Conservation (phyloP, 73 alveolate genomes). For the Paramecium primaurelia region DNA sequence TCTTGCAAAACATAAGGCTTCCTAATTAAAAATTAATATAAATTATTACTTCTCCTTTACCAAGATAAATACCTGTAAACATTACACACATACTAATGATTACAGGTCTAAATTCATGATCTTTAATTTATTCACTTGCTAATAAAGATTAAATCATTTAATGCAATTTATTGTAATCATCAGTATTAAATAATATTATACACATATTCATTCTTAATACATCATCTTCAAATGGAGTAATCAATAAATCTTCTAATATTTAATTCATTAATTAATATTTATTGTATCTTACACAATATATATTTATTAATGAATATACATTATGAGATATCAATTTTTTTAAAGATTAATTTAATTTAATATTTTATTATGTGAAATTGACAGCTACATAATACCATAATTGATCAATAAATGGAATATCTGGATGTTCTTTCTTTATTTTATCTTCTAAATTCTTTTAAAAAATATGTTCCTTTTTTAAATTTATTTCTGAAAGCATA, state of each 20-base stretch:
- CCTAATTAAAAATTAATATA: neutral
- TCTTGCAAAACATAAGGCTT: slow-evolving; percentile 45
- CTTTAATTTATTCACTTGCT: neutral
- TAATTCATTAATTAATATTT: neutral
- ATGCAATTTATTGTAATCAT: slow-evolving; percentile 6
- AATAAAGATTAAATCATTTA: neutral
- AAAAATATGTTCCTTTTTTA: slow-evolving; percentile 9
- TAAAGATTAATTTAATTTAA: slow-evolving; percentile 1
- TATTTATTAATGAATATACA: slow-evolving; percentile 21
- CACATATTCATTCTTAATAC: slow-evolving; percentile 44
- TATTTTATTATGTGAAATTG: slow-evolving; percentile 21
- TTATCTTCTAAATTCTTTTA: neutral
- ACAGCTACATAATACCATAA: slow-evolving; percentile 4
- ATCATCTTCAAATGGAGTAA: slow-evolving; percentile 43
- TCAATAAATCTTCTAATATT: neutral
- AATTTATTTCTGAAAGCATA: neutral
- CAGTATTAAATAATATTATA: neutral
- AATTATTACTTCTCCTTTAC: slow-evolving; percentile 19
- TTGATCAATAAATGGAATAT: slow-evolving; percentile 10
- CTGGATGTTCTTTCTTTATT: neutral
- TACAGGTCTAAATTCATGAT: slow-evolving; percentile 39
- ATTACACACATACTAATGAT: slow-evolving; percentile 14
- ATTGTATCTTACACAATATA: neutral
- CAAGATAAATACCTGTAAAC: slow-evolving; percentile 14
- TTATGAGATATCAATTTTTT: slow-evolving; percentile 18